Evolutionary conservation across 371 early-diverging fungal genomes (phyloP), one percentile per base, ranked within the genome.

Genomic region (Mortierella sp.): DNA sequence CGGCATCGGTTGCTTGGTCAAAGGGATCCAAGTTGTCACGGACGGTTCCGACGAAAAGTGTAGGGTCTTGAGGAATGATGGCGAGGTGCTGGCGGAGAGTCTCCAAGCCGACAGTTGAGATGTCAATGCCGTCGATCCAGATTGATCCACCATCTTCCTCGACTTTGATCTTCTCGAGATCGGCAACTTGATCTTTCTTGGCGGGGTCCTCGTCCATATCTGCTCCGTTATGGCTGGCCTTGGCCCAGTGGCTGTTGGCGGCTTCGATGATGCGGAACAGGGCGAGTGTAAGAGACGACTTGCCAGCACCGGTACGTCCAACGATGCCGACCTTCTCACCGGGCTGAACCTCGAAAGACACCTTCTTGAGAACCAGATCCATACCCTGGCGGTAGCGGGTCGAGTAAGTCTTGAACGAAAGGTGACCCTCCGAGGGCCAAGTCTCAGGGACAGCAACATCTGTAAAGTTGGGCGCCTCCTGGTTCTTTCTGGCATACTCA

Each of bases 51-150:
- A 91, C 87, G 81, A 97, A 97, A n/a, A 98, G 82, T 16, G 96
- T 93, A 5, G 97, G 96, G 73, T 97, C 95, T 92, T 96, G 96
- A 19, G 96, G 95, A 46, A 96, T 94, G 59, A 95, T 94, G 13
- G 93, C 82, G 55, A 90, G 84, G 48, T 87, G 83, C 91, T 87
- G 88, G 92, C 95, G 91, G 59, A 97, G 89, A 75, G 93, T 93
- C 43, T 88, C 83, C 51, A 95, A 78, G 2, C 92, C 94, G 31
- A 96, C 71, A 0, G 80, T 85, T 4, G 84, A 77, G 61, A 94
- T 93, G 74, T 93, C 91, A 11, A 95, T 88, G 34, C 93, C 95
- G 78, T 94, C 95, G 72, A 95, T 94, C 69, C 81, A 44, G 72
- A 95, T 92, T 48, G 73, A 67, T 9, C 82, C 82, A 10, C 82